phyloP scores from a whole-genome alignment of 169 alveolate genomes.

The Plasmodium adleri region DNA sequence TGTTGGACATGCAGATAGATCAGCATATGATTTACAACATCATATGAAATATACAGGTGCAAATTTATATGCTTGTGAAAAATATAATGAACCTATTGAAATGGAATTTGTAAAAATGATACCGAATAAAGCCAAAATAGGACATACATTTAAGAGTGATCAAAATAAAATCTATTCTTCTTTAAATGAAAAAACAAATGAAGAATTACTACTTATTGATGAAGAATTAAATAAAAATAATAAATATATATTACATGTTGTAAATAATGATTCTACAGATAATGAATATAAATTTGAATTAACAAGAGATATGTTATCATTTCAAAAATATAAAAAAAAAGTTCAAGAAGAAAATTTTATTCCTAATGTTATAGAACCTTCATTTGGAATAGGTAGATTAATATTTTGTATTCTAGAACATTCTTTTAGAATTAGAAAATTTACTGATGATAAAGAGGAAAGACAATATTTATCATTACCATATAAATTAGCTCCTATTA shows the following conservation, averaged over 20 bases:
- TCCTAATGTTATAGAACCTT: conserved; percentile 98
- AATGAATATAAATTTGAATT: conserved; percentile 18
- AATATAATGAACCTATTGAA: conserved; percentile 90
- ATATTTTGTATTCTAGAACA: conserved; percentile 96
- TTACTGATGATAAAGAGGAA: conserved; percentile 84
- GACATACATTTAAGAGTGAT: conserved; percentile 91
- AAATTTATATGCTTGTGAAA: conserved; percentile 93
- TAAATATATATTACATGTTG: conserved; percentile 16
- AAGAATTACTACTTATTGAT: conserved; percentile 79
- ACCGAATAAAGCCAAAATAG: conserved; percentile 91
- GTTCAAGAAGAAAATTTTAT: conserved; percentile 93
- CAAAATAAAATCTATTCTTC: conserved; percentile 80
- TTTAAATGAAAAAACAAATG: conserved; percentile 65
- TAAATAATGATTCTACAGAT: conserved; percentile 3
- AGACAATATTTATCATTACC: conserved; percentile 95
- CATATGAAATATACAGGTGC: conserved; percentile 93
- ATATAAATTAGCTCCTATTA: conserved; percentile 96
- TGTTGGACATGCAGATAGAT: conserved; percentile 99
- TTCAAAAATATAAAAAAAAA: conserved; percentile 91
- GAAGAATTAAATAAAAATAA: conserved; percentile 79
- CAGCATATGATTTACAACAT: conserved; percentile 94
- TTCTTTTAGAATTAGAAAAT: conserved; percentile 92
- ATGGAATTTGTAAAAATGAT: conserved; percentile 86
- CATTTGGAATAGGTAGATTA: conserved; percentile 98
- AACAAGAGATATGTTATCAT: conserved; percentile 87